Conservation (phyloP, 805 yeast species). For the Kazachstania martiniae region DNA sequence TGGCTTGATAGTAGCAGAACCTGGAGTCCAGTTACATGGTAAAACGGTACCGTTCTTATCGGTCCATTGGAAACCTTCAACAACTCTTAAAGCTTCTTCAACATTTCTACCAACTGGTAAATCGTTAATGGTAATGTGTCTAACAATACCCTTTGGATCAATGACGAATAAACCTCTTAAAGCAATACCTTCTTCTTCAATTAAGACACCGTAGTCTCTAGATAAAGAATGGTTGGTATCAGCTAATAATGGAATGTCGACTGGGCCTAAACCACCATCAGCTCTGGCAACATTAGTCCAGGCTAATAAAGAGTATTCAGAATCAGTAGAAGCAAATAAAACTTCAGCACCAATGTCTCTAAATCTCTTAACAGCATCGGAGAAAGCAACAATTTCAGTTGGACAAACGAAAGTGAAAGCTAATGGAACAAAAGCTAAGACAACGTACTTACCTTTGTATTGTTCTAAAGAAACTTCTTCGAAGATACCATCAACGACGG, state of each 20-base stretch:
- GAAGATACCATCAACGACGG: slow-evolving; percentile 92
- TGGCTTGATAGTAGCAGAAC: slow-evolving; percentile 86
- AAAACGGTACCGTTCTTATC: slow-evolving; percentile 99
- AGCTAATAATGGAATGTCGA: slow-evolving; percentile 88
- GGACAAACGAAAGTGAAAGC: slow-evolving; percentile 99
- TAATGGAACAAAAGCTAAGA: slow-evolving; percentile 93
- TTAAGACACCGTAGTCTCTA: slow-evolving; percentile 92
- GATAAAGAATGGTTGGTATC: slow-evolving; percentile 95
- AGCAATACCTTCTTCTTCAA: slow-evolving; percentile 94
- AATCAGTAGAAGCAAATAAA: slow-evolving; percentile 95
- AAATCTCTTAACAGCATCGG: slow-evolving; percentile 88
- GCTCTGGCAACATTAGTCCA: slow-evolving; percentile 96
- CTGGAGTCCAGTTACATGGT: slow-evolving; percentile 99
- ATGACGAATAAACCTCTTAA: slow-evolving; percentile 97
- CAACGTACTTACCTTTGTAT: slow-evolving; percentile 96
- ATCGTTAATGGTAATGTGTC: slow-evolving; percentile 97
- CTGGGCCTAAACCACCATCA: slow-evolving; percentile 97
- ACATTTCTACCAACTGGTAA: slow-evolving; percentile 99
- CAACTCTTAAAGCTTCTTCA: slow-evolving; percentile 93
- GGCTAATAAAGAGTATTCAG: slow-evolving; percentile 93
- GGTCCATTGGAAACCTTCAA: slow-evolving; percentile 99
- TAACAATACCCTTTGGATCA: slow-evolving; percentile 88
- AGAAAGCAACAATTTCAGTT: slow-evolving; percentile 97
- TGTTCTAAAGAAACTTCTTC: slow-evolving; percentile 92
- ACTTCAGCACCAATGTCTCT: slow-evolving; percentile 78